Evolutionary conservation across 305 asterid species (phyloP).

Genomic region (Fraxinus baroniana): DNA sequence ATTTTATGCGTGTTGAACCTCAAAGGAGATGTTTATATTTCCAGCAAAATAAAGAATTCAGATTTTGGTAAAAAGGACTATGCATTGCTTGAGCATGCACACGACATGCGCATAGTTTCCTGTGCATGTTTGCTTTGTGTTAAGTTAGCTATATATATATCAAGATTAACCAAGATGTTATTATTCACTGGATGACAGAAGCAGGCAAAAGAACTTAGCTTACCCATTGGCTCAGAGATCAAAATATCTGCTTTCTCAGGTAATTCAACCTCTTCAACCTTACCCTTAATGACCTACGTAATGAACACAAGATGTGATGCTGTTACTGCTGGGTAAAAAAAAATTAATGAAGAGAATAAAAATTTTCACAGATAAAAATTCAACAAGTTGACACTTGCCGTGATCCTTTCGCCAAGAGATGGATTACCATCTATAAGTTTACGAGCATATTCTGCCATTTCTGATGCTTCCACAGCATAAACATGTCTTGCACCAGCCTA

Average conservation of each 20-base stretch:
- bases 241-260: constrained; percentile 95
- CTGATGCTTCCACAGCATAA: constrained; percentile 99
- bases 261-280: constrained; percentile 92
- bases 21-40: not conserved
- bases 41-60: not conserved
- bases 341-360: not conserved
- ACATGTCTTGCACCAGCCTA: constrained; percentile 99
- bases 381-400: constrained; percentile 48
- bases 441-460: constrained; percentile 93
- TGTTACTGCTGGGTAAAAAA: not conserved
- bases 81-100: not conserved
- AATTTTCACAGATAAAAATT: constrained; percentile 14
- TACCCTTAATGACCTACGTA: constrained; percentile 83
- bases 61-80: not conserved
- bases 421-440: constrained; percentile 94
- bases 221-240: constrained; percentile 99
- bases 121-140: constrained; percentile 15
- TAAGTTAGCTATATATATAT: constrained; percentile 10
- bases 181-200: constrained; percentile 8
- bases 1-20: not conserved
- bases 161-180: constrained; percentile 14
- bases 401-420: constrained; percentile 65
- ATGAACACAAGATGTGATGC: constrained; percentile 22
- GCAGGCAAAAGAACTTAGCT: constrained; percentile 30
- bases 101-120: not conserved